A percentile compares a stretch with the other conserved stretches of the same genome.
These are phyloP conservation scores for Tripidium arundinaceum DNA, from an alignment of 202 grass and related monocot species.

Conservation along the genomic window DNA sequence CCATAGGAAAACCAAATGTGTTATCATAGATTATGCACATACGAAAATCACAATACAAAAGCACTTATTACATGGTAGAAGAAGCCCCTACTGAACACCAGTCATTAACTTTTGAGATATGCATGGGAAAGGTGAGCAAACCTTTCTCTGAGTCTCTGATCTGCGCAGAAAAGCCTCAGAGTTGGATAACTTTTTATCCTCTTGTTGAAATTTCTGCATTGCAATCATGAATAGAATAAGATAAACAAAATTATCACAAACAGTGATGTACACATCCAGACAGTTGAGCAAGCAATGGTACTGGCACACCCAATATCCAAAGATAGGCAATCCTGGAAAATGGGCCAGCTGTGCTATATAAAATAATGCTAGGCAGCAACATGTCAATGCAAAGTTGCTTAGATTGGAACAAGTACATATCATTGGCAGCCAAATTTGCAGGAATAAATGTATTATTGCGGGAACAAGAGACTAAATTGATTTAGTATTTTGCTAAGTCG, in stretches of 20 bases:
- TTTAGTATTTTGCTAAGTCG: neutral
- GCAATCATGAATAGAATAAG: slow-evolving; percentile 6
- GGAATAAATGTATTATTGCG: neutral
- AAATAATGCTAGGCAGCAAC: neutral
- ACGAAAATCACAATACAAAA: neutral
- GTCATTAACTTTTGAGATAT: slow-evolving; percentile 5
- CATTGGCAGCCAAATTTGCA: neutral
- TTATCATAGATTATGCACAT: neutral
- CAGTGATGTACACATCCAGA: neutral
- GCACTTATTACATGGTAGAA: neutral
- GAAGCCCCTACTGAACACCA: neutral
- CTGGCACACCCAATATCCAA: neutral
- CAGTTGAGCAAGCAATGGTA: neutral
- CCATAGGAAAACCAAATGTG: neutral
- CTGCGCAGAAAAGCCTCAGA: slow-evolving; percentile 84
- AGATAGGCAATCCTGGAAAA: neutral
- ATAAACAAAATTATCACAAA: neutral
- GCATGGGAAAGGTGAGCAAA: slow-evolving; percentile 14
- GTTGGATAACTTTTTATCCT: slow-evolving; percentile 65
- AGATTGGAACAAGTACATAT: neutral
- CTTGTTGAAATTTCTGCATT: slow-evolving; percentile 95
- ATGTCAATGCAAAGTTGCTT: neutral
- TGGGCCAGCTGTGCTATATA: neutral
- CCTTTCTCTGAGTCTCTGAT: slow-evolving; percentile 80
- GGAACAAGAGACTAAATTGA: neutral